Conservation (phyloP, 805 yeast genomes). For the Cyberlindnera samutprakarnensis region DNA sequence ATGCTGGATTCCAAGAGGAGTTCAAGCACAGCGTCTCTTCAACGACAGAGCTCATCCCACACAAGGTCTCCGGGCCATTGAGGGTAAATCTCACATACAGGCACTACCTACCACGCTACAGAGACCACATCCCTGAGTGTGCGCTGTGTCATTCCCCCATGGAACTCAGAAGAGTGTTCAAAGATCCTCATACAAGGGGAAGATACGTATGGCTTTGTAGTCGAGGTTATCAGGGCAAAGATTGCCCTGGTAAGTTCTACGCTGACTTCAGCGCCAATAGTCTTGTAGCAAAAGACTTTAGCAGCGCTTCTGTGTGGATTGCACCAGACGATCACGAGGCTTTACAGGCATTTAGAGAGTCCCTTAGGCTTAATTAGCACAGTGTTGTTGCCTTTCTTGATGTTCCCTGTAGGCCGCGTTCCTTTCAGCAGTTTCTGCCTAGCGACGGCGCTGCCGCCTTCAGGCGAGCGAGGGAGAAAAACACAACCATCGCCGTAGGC, state of each 20-base stretch:
- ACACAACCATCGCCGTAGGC: too few species aligned
- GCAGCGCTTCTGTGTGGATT: conserved; percentile 37
- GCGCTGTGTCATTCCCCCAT: conserved; percentile 31
- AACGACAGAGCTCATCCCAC: conserved; percentile 32
- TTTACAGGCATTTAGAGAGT: conserved; percentile 10
- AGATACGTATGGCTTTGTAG: conserved; percentile 65
- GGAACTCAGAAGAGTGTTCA: conserved; percentile 50
- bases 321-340: conserved; percentile 33
- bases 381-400: too few species aligned
- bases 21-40: conserved; percentile 60
- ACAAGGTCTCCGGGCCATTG: conserved; percentile 39
- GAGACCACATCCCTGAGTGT: conserved; percentile 35
- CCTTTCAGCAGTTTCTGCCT: too few species aligned
- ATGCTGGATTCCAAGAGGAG: conserved; percentile 73
- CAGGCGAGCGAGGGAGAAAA: too few species aligned
- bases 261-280: conserved; percentile 36
- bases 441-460: too few species aligned
- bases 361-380: conserved; percentile 2
- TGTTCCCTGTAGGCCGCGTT: too few species aligned
- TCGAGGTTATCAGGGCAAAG: conserved; percentile 33
- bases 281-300: conserved; percentile 26
- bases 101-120: conserved; percentile 35
- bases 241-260: conserved; percentile 43
- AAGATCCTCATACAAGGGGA: conserved; percentile 38
- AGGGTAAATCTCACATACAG: conserved; percentile 65